These are phyloP conservation scores for Ephemerocybe angulata DNA, from an alignment of 768 basidiomycete species.

Conservation along the genomic window DNA sequence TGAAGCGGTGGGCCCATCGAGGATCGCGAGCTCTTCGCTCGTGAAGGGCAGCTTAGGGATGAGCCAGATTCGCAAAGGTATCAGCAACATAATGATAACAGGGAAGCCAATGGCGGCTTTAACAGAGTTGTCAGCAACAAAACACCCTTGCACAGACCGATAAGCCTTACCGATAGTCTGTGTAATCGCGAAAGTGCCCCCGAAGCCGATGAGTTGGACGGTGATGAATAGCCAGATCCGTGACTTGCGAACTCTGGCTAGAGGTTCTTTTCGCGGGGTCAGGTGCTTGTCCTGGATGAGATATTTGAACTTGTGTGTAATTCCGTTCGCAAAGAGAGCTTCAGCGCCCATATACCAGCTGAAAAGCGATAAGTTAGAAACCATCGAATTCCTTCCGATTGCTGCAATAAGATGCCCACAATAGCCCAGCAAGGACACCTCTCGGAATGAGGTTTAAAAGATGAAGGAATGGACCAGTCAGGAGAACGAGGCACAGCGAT, in stretches of 20 bases:
- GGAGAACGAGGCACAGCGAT: constrained; percentile 68
- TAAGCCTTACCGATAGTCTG: constrained; percentile 72
- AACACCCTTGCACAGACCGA: neutral
- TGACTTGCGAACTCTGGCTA: constrained; percentile 69
- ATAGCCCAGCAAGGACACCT: constrained; percentile 77
- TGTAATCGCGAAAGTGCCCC: constrained; percentile 84
- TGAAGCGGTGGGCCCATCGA: constrained; percentile 90
- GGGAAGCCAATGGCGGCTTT: constrained; percentile 89
- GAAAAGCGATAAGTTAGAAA: neutral
- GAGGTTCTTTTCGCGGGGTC: constrained; percentile 63
- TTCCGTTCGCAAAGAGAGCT: constrained; percentile 76
- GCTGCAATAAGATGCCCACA: constrained; percentile 46
- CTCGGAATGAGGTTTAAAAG: constrained; percentile 77
- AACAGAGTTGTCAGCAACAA: neutral
- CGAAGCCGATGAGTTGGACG: constrained; percentile 81
- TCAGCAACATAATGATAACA: constrained; percentile 77
- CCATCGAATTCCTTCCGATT: neutral
- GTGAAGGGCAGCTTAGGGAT: constrained; percentile 77
- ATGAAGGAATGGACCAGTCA: constrained; percentile 80
- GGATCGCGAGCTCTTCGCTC: constrained; percentile 68
- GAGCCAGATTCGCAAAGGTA: constrained; percentile 70
- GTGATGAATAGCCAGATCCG: constrained; percentile 67
- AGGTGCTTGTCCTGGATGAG: constrained; percentile 69
- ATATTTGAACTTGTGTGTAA: constrained; percentile 77
- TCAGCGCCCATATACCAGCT: constrained; percentile 94